phyloP scores from a whole-genome alignment of 2,329 filamentous ascomycete species.

The Sordariomycetes sp. region DNA sequence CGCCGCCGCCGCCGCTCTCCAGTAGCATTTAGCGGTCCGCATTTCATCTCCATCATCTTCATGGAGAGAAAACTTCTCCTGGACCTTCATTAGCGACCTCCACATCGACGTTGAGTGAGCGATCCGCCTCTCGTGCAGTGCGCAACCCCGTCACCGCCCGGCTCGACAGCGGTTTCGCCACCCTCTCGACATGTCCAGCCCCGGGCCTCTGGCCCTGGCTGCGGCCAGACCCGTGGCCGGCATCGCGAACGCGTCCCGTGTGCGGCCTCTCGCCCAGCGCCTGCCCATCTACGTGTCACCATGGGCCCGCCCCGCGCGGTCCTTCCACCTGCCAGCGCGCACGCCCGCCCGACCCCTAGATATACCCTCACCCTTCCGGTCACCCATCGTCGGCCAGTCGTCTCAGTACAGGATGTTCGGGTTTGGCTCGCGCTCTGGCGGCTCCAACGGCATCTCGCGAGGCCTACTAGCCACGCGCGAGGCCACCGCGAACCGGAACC shows the following conservation, averaged over 20 bases:
- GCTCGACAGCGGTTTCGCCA: neutral
- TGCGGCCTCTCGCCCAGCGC: neutral
- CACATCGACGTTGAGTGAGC: neutral
- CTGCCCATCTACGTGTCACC: neutral
- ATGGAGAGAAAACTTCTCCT: neutral
- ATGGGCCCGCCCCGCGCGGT: neutral
- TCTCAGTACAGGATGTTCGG: conserved; percentile 15
- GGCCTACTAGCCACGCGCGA: conserved; percentile 75
- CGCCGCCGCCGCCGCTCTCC: neutral
- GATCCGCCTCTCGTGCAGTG: neutral
- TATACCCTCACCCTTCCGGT: conserved; percentile 1
- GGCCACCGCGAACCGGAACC: conserved; percentile 86
- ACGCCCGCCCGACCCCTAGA: conserved; percentile 13
- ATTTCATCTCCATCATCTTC: neutral
- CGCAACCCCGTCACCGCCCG: neutral
- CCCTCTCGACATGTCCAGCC: conserved; percentile 3
- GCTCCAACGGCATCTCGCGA: conserved; percentile 40
- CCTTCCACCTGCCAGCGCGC: conserved; percentile 9
- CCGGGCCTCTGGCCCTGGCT: conserved; percentile 4
- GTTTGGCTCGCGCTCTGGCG: conserved; percentile 10
- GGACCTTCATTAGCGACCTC: neutral
- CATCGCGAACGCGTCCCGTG: neutral
- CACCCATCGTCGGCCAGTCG: conserved; percentile 2
- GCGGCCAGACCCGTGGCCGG: conserved; percentile 1
- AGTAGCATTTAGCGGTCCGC: neutral